Base-by-base conservation (phyloP, 2,329 filamentous ascomycete species). In the Diaporthe vexans region DNA sequence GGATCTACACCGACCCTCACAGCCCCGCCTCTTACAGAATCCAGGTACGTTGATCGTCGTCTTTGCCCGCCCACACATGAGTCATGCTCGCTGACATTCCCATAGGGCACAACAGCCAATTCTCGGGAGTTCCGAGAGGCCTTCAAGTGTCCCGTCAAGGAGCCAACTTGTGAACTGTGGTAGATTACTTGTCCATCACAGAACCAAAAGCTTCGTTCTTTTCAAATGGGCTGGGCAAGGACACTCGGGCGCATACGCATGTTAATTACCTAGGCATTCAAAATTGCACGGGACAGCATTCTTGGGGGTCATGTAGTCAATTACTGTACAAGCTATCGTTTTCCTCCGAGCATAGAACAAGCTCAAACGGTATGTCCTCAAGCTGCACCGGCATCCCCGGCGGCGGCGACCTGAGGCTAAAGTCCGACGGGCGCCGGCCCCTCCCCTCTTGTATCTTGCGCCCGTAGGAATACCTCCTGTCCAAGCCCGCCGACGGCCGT, bases 91-190 rank as follows among this genome's bases (percentile, higher is more conserved):
- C 29, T 74, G 33, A 63, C 40, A n/a, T 17, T 29, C 17, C 29
- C 40, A 24, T 26, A 76, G 74, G 91, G 91, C 3, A 77, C 77
- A 0, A 89, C 92, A 84, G 87, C 89, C 0, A 94, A 94, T 78
- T 93, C 91, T 40, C 86, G 87, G 37, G 91, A 90, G 24, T 95
- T 94, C 79, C 88, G 86, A 74, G 89, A 93, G 80, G 90, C 89
- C 13, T 94, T 94, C 81, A 84, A 89, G 61, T 95, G 93, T 79
- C 86, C 89, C 21, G 84, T 84, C 3, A 92, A 91, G 83, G 87
- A 93, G 80, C 92, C 92, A 0, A 89, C 87, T 43, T 94, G 92
- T 81, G 89, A 94, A 82, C 83, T 94, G 73, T 94, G 92, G 92
- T 94, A 76, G 73, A 35, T 8, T 24, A 13, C 4, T 33, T 33